Evolutionary conservation across 2,329 filamentous ascomycete genomes (phyloP), one percentile per base, ranked within the genome.

Genomic region (Beauveria brongniartii): DNA sequence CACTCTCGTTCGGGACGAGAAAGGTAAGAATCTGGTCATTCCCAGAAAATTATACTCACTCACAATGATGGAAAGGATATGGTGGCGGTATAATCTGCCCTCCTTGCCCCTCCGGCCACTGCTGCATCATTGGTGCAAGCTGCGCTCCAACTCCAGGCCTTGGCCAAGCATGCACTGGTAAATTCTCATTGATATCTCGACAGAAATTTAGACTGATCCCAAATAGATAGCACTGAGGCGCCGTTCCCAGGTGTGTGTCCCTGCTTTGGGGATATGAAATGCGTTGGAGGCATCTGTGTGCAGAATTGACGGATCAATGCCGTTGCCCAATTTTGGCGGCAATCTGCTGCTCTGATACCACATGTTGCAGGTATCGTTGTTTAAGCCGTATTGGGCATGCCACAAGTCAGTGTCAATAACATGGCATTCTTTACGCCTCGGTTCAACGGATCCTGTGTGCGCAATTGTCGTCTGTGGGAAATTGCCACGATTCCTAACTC

Each of bases 221-320:
- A 14, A 3, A n/a, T 20, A 57, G 55, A 41, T 20, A 57, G 30
- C 10, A 57, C 34, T 8, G 16, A 50, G n/a, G 55, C 55, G 7
- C 55, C 55, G 14, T 57, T 57, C 22, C 55, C 55, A n/a, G 55
- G 44, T 10, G 44, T 57, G 16, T 57, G 55, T 22, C 55, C 55
- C 3, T 57, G 55, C 18, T 18, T 16, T 20, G 55, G 30, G 22
- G 46, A 41, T 10, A 50, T 57, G 44, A 50, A 50, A 16, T 57
- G 55, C 14, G 34, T 41, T 30, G 55, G 34, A 28, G 44, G 46
- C 5, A 50, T 14, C 20, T 57, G 55, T 28, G 46, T 57, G 10
- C 22, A 57, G 22, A 50, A 50, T 26, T 50, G 41, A 56, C 41
- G 2, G 10, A 26, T 22, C 28, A n/a, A 24, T n/a, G 20, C 18